A percentile compares a stretch with the other conserved stretches of the same genome.
These are phyloP conservation scores for Arctostaphylos glauca DNA, from an alignment of 148 eudicot genomes.

Conservation along the genomic window DNA sequence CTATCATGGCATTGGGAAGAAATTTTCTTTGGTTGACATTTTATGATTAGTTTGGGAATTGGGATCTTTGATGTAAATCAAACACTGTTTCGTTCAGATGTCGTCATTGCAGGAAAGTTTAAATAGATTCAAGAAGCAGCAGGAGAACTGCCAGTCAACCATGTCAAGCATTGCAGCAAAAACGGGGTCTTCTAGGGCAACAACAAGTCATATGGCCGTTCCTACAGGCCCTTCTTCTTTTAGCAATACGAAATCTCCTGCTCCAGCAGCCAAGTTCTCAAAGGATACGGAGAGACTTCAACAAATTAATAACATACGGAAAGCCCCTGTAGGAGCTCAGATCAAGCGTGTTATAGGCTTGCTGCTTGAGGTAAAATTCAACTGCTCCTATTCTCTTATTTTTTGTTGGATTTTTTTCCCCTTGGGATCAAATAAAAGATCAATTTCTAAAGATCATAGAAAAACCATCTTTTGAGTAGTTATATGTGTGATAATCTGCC, in stretches of 20 bases:
- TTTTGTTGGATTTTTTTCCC: too few relatives aligned
- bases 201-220: constrained; percentile 29
- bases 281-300: constrained; percentile 87
- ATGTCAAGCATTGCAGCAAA: constrained; percentile 63
- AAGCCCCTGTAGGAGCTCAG: constrained; percentile 88
- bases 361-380: constrained; percentile 59
- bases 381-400: neutral
- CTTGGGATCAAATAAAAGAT: too few relatives aligned
- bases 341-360: constrained; percentile 82
- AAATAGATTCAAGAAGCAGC: constrained; percentile 69
- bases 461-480: neutral
- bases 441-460: neutral
- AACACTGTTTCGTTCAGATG: constrained; percentile 39
- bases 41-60: neutral
- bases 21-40: too few relatives aligned
- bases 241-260: constrained; percentile 43
- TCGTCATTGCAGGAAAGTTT: constrained; percentile 58
- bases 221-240: constrained; percentile 30
- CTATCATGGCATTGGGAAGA: too few relatives aligned
- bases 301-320: constrained; percentile 73
- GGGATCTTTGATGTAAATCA: constrained; percentile 2
- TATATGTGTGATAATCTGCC: neutral
- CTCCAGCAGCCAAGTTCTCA: constrained; percentile 72
- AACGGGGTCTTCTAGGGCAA: constrained; percentile 42
- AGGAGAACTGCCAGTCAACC: constrained; percentile 79